phyloP scores from a whole-genome alignment of 2,329 filamentous ascomycete genomes.

The Trichoderma sp. region DNA sequence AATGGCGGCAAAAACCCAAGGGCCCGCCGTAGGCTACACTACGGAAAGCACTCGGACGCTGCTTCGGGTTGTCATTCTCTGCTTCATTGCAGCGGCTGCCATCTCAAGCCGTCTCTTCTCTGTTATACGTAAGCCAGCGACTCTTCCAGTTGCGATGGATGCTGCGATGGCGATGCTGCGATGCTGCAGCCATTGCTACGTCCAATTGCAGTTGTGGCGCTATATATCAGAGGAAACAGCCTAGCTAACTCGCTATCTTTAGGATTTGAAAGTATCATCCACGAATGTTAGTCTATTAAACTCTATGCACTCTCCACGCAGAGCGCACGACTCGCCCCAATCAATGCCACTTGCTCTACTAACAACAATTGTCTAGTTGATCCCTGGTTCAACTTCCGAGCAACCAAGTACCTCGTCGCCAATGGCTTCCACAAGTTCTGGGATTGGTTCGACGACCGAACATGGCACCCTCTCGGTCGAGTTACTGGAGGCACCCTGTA shows the following conservation, averaged over 20 bases:
- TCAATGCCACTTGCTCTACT: slow-evolving; percentile 5
- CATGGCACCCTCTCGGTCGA: slow-evolving; percentile 97
- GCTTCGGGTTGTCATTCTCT: slow-evolving; percentile 85
- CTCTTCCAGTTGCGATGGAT: neutral
- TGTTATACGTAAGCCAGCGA: slow-evolving; percentile 76
- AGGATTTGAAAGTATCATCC: slow-evolving; percentile 99
- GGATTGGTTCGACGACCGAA: slow-evolving; percentile 99
- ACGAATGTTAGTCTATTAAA: slow-evolving; percentile 76
- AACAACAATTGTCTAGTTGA: slow-evolving; percentile 64
- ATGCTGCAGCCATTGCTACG: neutral
- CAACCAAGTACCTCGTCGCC: slow-evolving; percentile 94
- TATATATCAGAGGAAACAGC: neutral
- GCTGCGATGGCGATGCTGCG: neutral
- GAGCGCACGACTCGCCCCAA: neutral
- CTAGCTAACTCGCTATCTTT: slow-evolving; percentile 34
- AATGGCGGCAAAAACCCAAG: slow-evolving; percentile 46
- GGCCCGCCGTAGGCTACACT: slow-evolving; percentile 70
- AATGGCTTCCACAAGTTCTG: slow-evolving; percentile 99
- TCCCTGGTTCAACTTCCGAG: slow-evolving; percentile 99
- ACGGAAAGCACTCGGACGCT: slow-evolving; percentile 80
- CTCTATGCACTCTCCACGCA: neutral
- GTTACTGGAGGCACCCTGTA: slow-evolving; percentile 99
- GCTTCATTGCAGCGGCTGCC: slow-evolving; percentile 85
- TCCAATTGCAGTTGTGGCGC: neutral
- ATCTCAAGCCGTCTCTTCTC: slow-evolving; percentile 94